Base-by-base conservation (phyloP, 2,329 filamentous ascomycete species). In the Fonsecaea pedrosoi region DNA sequence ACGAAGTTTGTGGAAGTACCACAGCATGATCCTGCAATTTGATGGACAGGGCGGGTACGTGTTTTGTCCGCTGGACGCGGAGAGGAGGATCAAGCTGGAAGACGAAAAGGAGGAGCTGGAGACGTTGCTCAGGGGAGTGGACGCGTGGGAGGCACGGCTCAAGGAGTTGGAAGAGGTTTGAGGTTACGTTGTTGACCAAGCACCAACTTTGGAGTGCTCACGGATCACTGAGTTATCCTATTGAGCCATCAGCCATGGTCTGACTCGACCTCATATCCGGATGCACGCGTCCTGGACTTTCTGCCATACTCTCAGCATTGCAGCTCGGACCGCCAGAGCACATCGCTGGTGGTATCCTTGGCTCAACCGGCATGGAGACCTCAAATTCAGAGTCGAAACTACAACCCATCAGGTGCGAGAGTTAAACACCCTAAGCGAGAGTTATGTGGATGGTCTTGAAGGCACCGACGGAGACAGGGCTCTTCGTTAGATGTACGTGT, bases 51-150 rank as follows among this genome's bases (percentile, higher is more conserved):
- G 95, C 0, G 85, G 92, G 59, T 97, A 92, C 74, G 87, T 97
- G 40, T 99, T 99, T 75, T 96, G 93, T 0, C 87, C 86, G 64
- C 82, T 99, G 58, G 95, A 99, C 78, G 94, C 94, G 18, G 94
- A 97, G 73, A 89, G 86, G 77, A 85, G 95, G 68, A 78, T 98
- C 78, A 86, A 88, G 78, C 83, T 99, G 58, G 95, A 99, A 82
- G 95, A 99, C 79, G 95, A 98, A 83, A 96, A 91, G 79, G 95
- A 99, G 76, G 94, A 98, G 71, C 83, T 98, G 53, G 94, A 98
- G 67, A 82, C 96, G 58, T 86, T 92, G 77, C 81, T 99, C 60
- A 85, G 95, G 67, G 90, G 92, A 70, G 91, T 98, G 8, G 92
- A 92, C 0, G 94, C 97, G 75, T 86, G 97, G 71, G 90, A 97